Conservation (phyloP, 2,329 filamentous ascomycete genomes). For the Aurifilum marmelostoma region DNA sequence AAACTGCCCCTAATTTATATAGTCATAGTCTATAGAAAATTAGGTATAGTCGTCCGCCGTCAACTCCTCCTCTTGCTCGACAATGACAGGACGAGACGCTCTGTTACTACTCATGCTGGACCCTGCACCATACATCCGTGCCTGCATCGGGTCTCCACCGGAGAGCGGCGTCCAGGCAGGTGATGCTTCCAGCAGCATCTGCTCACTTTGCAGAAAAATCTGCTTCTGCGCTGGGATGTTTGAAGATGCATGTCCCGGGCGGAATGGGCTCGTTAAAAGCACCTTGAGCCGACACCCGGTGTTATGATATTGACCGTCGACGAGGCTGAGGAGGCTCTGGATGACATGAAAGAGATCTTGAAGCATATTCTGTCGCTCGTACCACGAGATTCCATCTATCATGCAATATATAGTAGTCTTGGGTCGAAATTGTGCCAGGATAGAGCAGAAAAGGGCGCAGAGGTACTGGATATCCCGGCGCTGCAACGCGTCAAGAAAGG, state of each 20-base stretch:
- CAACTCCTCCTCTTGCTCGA: not conserved
- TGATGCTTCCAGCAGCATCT: not conserved
- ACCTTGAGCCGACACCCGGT: not conserved
- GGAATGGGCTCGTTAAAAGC: not conserved
- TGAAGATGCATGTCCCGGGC: not conserved
- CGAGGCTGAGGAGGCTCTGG: not conserved
- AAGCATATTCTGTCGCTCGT: not conserved
- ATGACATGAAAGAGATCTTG: not conserved
- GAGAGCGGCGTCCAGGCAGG: not conserved
- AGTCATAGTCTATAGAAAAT: too few relatives aligned
- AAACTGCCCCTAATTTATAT: too few relatives aligned
- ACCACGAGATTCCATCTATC: conserved; percentile 14
- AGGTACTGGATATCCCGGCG: not conserved
- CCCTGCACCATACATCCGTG: not conserved
- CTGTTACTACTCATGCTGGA: not conserved
- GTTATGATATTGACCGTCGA: not conserved
- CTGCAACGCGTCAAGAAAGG: not conserved
- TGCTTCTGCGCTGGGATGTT: not conserved
- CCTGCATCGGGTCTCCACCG: not conserved
- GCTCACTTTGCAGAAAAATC: not conserved
- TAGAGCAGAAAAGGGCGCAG: not conserved
- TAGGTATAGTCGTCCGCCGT: not conserved
- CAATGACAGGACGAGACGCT: not conserved
- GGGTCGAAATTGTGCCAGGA: not conserved
- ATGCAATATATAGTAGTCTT: conserved; percentile 3